phyloP scores from a whole-genome alignment of 1,284 basidiomycete species.

The Melampsora americana region DNA sequence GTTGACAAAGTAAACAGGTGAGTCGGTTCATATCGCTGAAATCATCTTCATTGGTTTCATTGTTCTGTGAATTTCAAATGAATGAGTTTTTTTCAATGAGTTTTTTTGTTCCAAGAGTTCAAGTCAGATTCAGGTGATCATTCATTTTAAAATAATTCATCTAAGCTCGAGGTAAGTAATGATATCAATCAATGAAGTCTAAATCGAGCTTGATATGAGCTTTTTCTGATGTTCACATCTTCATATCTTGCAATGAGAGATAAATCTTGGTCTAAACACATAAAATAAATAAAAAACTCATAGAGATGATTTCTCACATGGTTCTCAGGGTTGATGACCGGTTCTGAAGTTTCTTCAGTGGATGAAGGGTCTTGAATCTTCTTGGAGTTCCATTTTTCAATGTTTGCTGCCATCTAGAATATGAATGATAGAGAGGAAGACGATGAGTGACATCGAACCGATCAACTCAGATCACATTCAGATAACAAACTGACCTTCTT shows the following conservation, averaged over 20 bases:
- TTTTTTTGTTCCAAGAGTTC: neutral
- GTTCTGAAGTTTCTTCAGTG: conserved; percentile 53
- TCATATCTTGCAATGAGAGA: conserved; percentile 14
- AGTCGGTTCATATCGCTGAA: conserved; percentile 59
- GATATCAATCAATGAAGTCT: no score
- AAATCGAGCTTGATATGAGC: no score
- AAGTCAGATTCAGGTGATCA: no score
- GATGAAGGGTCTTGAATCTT: conserved; percentile 44
- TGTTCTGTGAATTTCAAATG: neutral
- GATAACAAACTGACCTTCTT: conserved; percentile 68
- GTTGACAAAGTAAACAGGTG: conserved; percentile 80
- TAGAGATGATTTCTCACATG: conserved; percentile 69
- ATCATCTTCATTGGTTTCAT: conserved; percentile 46
- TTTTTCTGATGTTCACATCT: no score
- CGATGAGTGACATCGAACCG: conserved; percentile 16
- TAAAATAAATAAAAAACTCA: conserved; percentile 16
- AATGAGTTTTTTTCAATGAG: conserved; percentile 5
- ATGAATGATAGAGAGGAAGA: neutral
- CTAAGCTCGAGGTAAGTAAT: no score
- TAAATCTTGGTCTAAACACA: conserved; percentile 9
- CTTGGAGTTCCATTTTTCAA: conserved; percentile 62
- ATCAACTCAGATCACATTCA: neutral
- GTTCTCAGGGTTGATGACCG: conserved; percentile 59
- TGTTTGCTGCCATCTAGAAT: conserved; percentile 75
- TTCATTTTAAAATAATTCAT: no score